A percentile compares a stretch with the other conserved stretches of the same genome.
Conservation (phyloP, 2,329 filamentous ascomycete genomes). For the Myriosclerotinia duriaeana region DNA sequence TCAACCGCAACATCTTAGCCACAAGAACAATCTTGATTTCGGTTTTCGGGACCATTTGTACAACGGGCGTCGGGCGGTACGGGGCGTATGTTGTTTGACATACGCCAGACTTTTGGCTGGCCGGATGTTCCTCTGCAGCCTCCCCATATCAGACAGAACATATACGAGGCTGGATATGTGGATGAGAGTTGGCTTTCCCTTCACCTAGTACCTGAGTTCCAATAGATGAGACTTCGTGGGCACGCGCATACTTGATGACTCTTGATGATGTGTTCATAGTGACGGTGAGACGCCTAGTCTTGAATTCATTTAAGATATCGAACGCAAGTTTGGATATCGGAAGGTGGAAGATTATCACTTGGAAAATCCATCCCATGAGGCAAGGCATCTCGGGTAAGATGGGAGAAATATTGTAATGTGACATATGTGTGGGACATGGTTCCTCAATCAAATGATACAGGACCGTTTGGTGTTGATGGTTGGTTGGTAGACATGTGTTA, state of each 20-base stretch:
- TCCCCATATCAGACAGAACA: constrained; percentile 11
- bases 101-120: constrained; percentile 17
- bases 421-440: constrained; percentile 17
- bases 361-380: constrained; percentile 11
- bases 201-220: constrained; percentile 10
- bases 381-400: constrained; percentile 19
- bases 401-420: constrained; percentile 10
- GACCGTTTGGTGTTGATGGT: constrained; percentile 20
- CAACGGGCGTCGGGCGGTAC: constrained; percentile 9
- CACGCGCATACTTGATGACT: constrained; percentile 18
- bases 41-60: constrained; percentile 20
- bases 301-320: constrained; percentile 16
- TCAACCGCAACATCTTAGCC: constrained; percentile 9
- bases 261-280: constrained; percentile 21
- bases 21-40: constrained; percentile 15
- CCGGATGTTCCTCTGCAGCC: constrained; percentile 18
- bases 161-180: constrained; percentile 16
- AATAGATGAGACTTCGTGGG: constrained; percentile 15
- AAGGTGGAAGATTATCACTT: constrained; percentile 22
- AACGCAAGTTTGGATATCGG: constrained; percentile 13
- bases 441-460: constrained; percentile 19
- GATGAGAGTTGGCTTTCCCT: not conserved
- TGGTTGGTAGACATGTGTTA: constrained; percentile 16
- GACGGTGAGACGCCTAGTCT: constrained; percentile 18
- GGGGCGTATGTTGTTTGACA: constrained; percentile 21